These are phyloP conservation scores for Paraleonurus japonicus DNA, from an alignment of 257 asterid genomes.

Conservation along the genomic window DNA sequence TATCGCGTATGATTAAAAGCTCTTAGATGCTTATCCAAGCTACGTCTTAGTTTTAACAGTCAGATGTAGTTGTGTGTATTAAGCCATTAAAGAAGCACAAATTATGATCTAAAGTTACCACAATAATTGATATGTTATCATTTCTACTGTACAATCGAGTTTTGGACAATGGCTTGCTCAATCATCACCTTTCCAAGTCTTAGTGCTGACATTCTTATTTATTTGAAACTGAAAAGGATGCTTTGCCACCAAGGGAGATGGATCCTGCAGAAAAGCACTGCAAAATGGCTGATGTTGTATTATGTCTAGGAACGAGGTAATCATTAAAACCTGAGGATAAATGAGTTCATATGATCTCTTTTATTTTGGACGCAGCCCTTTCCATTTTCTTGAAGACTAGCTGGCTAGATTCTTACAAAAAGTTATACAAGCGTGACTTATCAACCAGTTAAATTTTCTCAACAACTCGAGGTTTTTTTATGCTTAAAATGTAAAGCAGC, in stretches of 20 bases:
- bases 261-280: constrained; percentile 88
- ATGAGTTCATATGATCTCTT: neutral
- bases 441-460: constrained; percentile 9
- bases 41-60: neutral
- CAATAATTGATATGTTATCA: neutral
- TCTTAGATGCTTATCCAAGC: neutral
- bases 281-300: constrained; percentile 86
- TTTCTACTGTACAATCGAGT: constrained; percentile 15
- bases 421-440: neutral
- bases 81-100: constrained; percentile 14
- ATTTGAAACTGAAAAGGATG: constrained; percentile 57
- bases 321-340: constrained; percentile 13
- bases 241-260: constrained; percentile 90
- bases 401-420: neutral
- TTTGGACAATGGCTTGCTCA: neutral
- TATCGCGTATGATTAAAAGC: neutral
- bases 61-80: constrained; percentile 1
- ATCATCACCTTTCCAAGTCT: constrained; percentile 19
- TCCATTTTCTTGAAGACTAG: constrained; percentile 14
- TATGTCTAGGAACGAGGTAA: constrained; percentile 97
- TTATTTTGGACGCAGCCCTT: constrained; percentile 16
- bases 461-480: constrained; percentile 2
- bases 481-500: neutral
- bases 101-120: constrained; percentile 11
- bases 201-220: constrained; percentile 22